Percentiles rank a stretch among this genome's conserved stretches.
These are phyloP conservation scores for Sphenostylis stenocarpa DNA, from an alignment of 306 rosid species.

Conservation along the genomic window DNA sequence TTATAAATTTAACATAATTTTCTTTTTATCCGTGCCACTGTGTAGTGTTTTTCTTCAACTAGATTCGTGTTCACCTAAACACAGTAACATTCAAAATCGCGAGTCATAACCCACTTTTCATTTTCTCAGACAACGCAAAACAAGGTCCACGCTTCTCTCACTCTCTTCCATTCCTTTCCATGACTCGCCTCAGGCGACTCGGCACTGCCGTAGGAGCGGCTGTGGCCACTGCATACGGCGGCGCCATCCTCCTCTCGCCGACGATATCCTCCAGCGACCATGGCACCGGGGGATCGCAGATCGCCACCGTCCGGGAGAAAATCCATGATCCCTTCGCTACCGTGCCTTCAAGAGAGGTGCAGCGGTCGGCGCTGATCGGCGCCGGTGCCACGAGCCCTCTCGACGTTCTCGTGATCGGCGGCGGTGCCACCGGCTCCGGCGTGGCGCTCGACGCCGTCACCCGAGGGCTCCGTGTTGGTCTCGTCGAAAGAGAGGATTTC, in stretches of 20 bases:
- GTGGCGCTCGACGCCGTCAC: constrained; percentile 82
- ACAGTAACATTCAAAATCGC: too few relatives aligned
- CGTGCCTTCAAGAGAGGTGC: constrained; percentile 64
- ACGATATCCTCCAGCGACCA: constrained; percentile 48
- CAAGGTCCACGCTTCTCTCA: background rate
- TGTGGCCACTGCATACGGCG: constrained; percentile 50
- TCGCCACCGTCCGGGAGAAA: constrained; percentile 53
- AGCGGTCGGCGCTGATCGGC: constrained; percentile 65
- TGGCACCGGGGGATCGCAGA: constrained; percentile 27
- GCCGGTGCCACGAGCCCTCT: constrained; percentile 62
- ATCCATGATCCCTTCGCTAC: constrained; percentile 56
- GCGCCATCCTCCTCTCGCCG: constrained; percentile 41
- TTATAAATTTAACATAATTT: too few relatives aligned
- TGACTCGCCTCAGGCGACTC: constrained; percentile 57
- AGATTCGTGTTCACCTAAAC: too few relatives aligned
- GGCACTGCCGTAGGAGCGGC: constrained; percentile 47
- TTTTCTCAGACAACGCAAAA: background rate
- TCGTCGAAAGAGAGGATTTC: constrained; percentile 93
- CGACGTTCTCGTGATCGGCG: constrained; percentile 83
- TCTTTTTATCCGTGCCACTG: too few relatives aligned
- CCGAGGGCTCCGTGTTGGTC: constrained; percentile 87
- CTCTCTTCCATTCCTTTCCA: constrained; percentile 30
- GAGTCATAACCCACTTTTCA: background rate
- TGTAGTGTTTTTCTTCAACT: too few relatives aligned
- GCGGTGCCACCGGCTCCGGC: constrained; percentile 89